Evolutionary conservation across 2,329 filamentous ascomycete species (phyloP), one percentile per base, ranked within the genome.

Genomic region (Sphaceloma murrayae): DNA sequence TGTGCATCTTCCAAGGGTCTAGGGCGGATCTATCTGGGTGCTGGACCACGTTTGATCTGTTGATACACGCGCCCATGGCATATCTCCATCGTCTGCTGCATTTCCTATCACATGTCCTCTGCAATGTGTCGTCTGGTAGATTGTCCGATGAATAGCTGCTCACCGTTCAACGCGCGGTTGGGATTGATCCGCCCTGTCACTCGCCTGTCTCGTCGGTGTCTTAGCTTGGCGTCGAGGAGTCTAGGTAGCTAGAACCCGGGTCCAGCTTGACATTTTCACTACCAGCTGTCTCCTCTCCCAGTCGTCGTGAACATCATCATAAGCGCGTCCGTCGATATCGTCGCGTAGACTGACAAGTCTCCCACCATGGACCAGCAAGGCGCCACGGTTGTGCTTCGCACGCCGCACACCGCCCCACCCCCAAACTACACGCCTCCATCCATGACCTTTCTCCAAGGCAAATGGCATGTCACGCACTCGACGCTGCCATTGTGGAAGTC

Each of bases 401-500:
- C 62, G 6, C 75, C 75, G 1, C 72, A 34, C 43, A 48, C 4
- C 13, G 32, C 29, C 48, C 18, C 38, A 11, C 48, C 54, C 14
- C 58, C 36, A 5, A 50, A 48, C 19, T 66, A 66, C 58, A 48
- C 60, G 10, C 51, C 67, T 1, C 77, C 78, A 3, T 57, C 73
- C 2, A 60, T 77, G 18, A 62, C 70, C 46, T 83, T 74, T 71
- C 73, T 86, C 34, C 63, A 69, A 43, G 69, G 78, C 48, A 82
- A 76, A 48, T 87, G 82, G 82, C 66, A 74, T 53, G 80, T 87
- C 46, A 84, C 81, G 8, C 80, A 86, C 65, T 83, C 78, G 3
- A 85, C 81, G 4, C 75, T 87, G 8, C 66, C 74, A 50, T 87
- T 91, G 82, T 93, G 85, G 85, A 78, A 78, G 54, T 73, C 75